Base-by-base conservation (phyloP, 2,329 filamentous ascomycete species). In the Penicillium griseofulvum region DNA sequence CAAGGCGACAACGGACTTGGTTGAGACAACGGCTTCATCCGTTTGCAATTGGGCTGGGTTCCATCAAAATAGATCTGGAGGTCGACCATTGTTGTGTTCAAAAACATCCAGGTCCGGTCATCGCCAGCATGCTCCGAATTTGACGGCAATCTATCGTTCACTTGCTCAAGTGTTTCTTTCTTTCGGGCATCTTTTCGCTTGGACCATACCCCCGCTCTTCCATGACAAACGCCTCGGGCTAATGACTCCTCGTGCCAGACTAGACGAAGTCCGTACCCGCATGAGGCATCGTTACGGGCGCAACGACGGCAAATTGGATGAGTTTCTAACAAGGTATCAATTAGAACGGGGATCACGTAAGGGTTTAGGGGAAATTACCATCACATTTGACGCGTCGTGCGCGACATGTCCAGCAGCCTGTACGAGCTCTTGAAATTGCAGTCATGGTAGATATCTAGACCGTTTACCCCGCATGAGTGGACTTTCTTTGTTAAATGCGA, bases 241-340 rank as follows among this genome's bases (percentile, higher is more conserved):
- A 67, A 37, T 9, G 61, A 66, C 48, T 68, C 65, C 47, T 69
- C 62, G 19, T 64, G 59, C 65, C 66, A 69, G 10, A 51, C 60
- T 7, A 68, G 38, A 24, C 58, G 59, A 16, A 68, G 41, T 24
- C 59, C 57, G 45, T 68, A 68, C 29, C 45, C 54, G 46, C 64
- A 66, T 16, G 53, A 26, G 22, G 37, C 50, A 46, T 61, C 57
- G 26, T 54, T 59, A 29, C 46, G 52, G 3, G 44, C 29, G 38
- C 64, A 68, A n/a, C 60, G 62, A 29, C 49, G 57, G 41, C 63
- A 68, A 5, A 58, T 34, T 11, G 64, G 66, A 19, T 52, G 60
- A 3, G 33, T 55, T 59, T 65, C 61, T 62, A 36, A 38, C 26
- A 3, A 7, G 22, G 38, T 39, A 38, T 38, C 1, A 12, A 24